A percentile compares a stretch with the other conserved stretches of the same genome.
These are phyloP conservation scores for Mycena kentingensis DNA, from an alignment of 768 basidiomycete species.

Conservation along the genomic window DNA sequence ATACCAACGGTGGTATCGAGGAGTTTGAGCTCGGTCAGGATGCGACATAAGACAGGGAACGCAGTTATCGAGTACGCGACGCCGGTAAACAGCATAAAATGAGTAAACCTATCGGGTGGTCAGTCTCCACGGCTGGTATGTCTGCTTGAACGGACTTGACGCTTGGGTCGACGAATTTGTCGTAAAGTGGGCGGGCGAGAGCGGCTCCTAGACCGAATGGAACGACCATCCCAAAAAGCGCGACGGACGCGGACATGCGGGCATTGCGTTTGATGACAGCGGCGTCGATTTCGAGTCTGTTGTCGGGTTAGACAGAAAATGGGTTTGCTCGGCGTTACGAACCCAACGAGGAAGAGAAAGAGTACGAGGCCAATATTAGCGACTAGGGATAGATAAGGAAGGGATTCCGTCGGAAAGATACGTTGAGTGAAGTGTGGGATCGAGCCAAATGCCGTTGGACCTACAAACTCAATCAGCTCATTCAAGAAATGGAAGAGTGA, in stretches of 20 bases:
- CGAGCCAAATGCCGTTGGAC: slow-evolving; percentile 62
- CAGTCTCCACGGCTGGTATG: too few relatives aligned
- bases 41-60: slow-evolving; percentile 83
- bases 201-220: slow-evolving; percentile 87
- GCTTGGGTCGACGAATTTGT: slow-evolving; percentile 64
- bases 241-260: slow-evolving; percentile 65
- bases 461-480: slow-evolving; percentile 26
- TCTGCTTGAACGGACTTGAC: too few relatives aligned
- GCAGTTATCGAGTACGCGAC: slow-evolving; percentile 90
- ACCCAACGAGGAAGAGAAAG: slow-evolving; percentile 89
- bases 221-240: slow-evolving; percentile 79
- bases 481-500: background rate
- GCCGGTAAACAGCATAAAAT: slow-evolving; percentile 94
- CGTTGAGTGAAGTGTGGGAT: slow-evolving; percentile 87
- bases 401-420: slow-evolving; percentile 75
- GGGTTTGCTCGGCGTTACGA: background rate
- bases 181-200: slow-evolving; percentile 65
- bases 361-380: slow-evolving; percentile 88
- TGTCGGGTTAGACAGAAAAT: background rate
- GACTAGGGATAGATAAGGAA: slow-evolving; percentile 79
- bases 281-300: slow-evolving; percentile 76
- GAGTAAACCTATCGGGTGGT: too few relatives aligned
- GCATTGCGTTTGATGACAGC: slow-evolving; percentile 78
- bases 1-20: slow-evolving; percentile 92
- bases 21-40: slow-evolving; percentile 88